Conservation (phyloP, 768 basidiomycete species). For the Coprinopsis cinerea region DNA sequence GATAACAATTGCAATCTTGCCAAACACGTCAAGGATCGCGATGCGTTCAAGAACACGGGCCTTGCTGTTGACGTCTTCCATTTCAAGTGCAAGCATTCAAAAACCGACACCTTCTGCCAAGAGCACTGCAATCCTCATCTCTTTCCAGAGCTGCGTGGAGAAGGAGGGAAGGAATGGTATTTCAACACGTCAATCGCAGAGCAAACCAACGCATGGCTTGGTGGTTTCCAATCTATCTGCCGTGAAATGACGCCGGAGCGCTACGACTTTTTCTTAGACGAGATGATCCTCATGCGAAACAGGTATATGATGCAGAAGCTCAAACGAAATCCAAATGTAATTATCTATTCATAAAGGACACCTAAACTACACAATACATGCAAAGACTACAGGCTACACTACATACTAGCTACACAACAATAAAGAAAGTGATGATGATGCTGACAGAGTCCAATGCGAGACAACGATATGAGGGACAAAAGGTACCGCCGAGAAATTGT, state of each 20-base stretch:
- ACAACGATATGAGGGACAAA: too few species aligned
- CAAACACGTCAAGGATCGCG: conserved; percentile 8
- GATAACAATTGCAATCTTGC: conserved; percentile 19
- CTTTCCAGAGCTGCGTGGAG: conserved; percentile 11
- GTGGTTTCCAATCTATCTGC: conserved; percentile 26
- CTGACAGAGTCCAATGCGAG: too few species aligned
- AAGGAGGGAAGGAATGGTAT: background rate
- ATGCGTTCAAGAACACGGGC: conserved; percentile 9
- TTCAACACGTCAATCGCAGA: conserved; percentile 25
- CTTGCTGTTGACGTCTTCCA: conserved; percentile 23
- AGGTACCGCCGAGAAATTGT: too few species aligned
- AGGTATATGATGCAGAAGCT: too few species aligned
- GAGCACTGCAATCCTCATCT: conserved; percentile 19
- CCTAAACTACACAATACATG: too few species aligned
- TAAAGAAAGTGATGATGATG: too few species aligned
- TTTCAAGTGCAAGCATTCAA: conserved; percentile 23
- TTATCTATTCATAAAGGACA: too few species aligned
- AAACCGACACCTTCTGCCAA: conserved; percentile 17
- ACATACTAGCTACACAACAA: too few species aligned
- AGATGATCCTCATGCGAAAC: conserved; percentile 23
- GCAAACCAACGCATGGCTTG: conserved; percentile 31
- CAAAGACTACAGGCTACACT: too few species aligned
- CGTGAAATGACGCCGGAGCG: conserved; percentile 24
- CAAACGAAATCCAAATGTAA: too few species aligned
- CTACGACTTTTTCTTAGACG: conserved; percentile 33